phyloP scores from a whole-genome alignment of 129 eudicot genomes.

The Flaveria brownii region DNA sequence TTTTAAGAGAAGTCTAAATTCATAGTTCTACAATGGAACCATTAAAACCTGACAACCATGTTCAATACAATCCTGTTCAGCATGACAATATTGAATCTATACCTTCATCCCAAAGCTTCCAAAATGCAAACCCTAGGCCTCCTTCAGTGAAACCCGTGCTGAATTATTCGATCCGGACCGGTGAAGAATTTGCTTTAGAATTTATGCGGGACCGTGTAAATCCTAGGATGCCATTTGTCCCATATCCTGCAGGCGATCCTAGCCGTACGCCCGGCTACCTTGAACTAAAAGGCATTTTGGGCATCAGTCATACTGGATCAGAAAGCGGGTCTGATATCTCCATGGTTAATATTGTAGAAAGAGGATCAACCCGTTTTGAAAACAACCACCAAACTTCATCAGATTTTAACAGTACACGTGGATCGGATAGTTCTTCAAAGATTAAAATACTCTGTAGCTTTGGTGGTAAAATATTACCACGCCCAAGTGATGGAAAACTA shows the following conservation, averaged over 20 bases:
- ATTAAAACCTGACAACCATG: slow-evolving; percentile 44
- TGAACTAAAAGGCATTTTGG: slow-evolving; percentile 68
- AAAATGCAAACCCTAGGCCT: slow-evolving; percentile 47
- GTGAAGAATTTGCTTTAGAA: slow-evolving; percentile 95
- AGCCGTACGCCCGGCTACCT: slow-evolving; percentile 47
- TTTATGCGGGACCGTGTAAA: slow-evolving; percentile 87
- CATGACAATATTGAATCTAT: slow-evolving; percentile 41
- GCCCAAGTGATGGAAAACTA: slow-evolving; percentile 91
- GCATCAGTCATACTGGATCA: slow-evolving; percentile 66
- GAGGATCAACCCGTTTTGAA: slow-evolving; percentile 45
- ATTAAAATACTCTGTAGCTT: slow-evolving; percentile 86
- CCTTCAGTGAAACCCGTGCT: slow-evolving; percentile 63
- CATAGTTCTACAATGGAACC: slow-evolving; percentile 53
- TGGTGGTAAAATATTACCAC: slow-evolving; percentile 84
- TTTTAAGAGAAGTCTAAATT: slow-evolving; percentile 21
- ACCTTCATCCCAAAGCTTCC: slow-evolving; percentile 54
- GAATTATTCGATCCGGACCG: slow-evolving; percentile 86
- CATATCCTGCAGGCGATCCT: slow-evolving; percentile 53
- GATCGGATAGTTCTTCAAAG: slow-evolving; percentile 55
- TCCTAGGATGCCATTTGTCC: slow-evolving; percentile 53
- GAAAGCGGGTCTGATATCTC: slow-evolving; percentile 75
- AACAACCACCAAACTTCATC: slow-evolving; percentile 36
- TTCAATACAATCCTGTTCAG: slow-evolving; percentile 40
- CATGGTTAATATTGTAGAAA: slow-evolving; percentile 48
- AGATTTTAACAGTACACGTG: slow-evolving; percentile 33